These are phyloP conservation scores for Sherardia arvensis DNA, from an alignment of 257 asterid genomes.

Conservation along the genomic window DNA sequence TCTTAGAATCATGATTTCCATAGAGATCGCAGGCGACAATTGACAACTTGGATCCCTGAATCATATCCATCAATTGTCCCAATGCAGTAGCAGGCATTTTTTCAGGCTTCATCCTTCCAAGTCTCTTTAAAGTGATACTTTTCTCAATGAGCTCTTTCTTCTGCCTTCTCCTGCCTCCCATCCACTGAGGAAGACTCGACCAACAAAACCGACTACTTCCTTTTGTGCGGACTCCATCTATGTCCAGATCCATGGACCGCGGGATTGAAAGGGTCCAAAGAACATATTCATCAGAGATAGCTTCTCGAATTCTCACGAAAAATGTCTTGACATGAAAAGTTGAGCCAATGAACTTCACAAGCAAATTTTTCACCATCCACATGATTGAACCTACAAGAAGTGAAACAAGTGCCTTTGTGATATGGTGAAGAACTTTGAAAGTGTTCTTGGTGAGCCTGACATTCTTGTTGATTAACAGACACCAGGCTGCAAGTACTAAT, in stretches of 20 bases:
- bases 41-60: conserved; percentile 11
- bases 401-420: conserved; percentile 13
- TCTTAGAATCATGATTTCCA: neutral
- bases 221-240: neutral
- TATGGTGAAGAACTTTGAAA: conserved; percentile 5
- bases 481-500: conserved; percentile 18
- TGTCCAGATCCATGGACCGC: neutral
- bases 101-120: conserved; percentile 13
- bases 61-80: conserved; percentile 15
- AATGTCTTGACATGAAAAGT: conserved; percentile 6
- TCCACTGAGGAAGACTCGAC: neutral
- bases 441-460: conserved; percentile 2
- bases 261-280: conserved; percentile 12
- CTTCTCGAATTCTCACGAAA: neutral
- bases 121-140: conserved; percentile 5
- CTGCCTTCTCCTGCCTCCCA: neutral
- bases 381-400: conserved; percentile 11
- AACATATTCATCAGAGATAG: conserved; percentile 6
- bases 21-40: conserved; percentile 7
- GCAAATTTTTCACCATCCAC: conserved; percentile 6
- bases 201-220: neutral
- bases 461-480: conserved; percentile 6
- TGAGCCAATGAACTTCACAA: conserved; percentile 1
- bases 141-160: conserved; percentile 1
- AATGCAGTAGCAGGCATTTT: conserved; percentile 21